Conservation (phyloP, 2,329 filamentous ascomycete genomes). For the Aaosphaeria arxii region DNA sequence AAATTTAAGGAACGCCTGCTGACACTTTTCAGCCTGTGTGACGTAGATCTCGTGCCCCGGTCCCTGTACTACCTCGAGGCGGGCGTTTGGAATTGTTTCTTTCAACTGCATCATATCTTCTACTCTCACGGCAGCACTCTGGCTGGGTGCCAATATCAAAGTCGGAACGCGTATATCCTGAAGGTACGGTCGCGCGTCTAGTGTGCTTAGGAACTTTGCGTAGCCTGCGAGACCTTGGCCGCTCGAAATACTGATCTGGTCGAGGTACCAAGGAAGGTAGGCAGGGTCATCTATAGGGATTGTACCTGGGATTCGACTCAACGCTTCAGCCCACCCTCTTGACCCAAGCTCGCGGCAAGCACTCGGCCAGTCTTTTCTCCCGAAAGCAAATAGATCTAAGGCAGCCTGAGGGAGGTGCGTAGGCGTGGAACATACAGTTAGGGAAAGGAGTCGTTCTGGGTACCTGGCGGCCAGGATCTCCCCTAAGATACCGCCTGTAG, state of each 20-base stretch:
- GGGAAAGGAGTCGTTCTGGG: constrained; percentile 23
- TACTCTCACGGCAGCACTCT: constrained; percentile 29
- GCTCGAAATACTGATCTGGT: constrained; percentile 20
- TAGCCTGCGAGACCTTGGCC: constrained; percentile 34
- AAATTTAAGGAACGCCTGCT: constrained; percentile 36
- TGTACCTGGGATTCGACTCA: constrained; percentile 27
- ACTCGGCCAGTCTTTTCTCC: constrained; percentile 20
- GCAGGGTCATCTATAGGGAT: constrained; percentile 21
- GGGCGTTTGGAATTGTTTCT: constrained; percentile 13
- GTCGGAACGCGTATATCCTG: constrained; percentile 24
- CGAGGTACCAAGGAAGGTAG: constrained; percentile 33
- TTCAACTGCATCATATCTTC: constrained; percentile 23
- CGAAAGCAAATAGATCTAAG: constrained; percentile 30
- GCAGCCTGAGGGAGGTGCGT: constrained; percentile 23
- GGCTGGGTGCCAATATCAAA: constrained; percentile 30
- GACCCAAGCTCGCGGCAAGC: constrained; percentile 30
- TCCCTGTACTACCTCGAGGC: constrained; percentile 23
- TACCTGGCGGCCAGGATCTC: constrained; percentile 31
- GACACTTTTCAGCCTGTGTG: constrained; percentile 23
- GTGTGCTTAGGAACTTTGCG: constrained; percentile 27
- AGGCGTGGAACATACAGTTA: constrained; percentile 33
- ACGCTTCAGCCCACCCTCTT: constrained; percentile 29
- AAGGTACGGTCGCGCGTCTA: constrained; percentile 31
- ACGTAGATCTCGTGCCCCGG: constrained; percentile 37
- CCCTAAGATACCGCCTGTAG: constrained; percentile 32